Conservation (phyloP, 2,329 filamentous ascomycete genomes). For the Fusarium citri region DNA sequence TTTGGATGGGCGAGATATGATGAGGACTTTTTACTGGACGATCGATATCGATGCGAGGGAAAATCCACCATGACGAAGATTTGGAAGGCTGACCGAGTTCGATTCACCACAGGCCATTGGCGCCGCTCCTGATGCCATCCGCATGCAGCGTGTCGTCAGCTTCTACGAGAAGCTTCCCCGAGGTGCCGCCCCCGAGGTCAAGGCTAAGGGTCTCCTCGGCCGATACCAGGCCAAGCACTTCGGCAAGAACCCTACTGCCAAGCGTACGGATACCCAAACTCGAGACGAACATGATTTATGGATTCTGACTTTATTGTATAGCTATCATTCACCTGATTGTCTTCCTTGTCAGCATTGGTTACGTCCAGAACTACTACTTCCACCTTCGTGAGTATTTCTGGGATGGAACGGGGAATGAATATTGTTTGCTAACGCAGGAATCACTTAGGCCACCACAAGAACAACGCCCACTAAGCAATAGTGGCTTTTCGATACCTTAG, state of each 20-base stretch:
- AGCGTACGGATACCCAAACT: constrained; percentile 72
- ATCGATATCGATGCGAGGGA: constrained; percentile 16
- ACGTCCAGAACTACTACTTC: constrained; percentile 99
- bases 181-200: constrained; percentile 84
- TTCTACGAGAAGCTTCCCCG: constrained; percentile 99
- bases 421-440: constrained; percentile 31
- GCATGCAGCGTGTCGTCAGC: constrained; percentile 97
- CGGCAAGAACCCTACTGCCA: constrained; percentile 88
- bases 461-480: constrained; percentile 89
- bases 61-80: constrained; percentile 28
- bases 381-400: constrained; percentile 85
- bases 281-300: constrained; percentile 42
- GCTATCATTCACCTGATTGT: constrained; percentile 90
- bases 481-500: constrained; percentile 32
- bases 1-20: constrained; percentile 23
- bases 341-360: constrained; percentile 82
- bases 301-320: constrained; percentile 54
- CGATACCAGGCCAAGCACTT: constrained; percentile 95
- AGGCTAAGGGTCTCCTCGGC: constrained; percentile 84
- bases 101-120: constrained; percentile 80
- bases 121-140: constrained; percentile 91
- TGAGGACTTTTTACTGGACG: constrained; percentile 16
- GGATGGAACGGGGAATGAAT: not conserved
- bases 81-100: constrained; percentile 51
- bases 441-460: constrained; percentile 95